phyloP scores from a whole-genome alignment of 306 rosid species.

The Carpinus viminea region DNA sequence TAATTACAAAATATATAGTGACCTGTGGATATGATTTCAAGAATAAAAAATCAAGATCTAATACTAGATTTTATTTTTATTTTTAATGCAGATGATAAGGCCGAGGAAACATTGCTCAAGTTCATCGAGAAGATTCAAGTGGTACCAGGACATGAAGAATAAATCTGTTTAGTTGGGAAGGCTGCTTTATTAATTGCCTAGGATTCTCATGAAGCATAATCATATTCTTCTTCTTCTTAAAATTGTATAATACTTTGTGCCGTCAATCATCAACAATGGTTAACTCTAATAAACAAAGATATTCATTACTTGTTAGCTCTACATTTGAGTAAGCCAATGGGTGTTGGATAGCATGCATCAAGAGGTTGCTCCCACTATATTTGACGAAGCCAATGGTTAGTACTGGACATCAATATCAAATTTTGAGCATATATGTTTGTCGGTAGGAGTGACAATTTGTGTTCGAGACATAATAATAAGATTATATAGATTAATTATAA shows the following conservation, averaged over 20 bases:
- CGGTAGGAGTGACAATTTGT: no score
- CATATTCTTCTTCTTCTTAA: not conserved
- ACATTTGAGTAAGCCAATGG: no score
- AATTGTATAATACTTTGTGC: not conserved
- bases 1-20: not conserved
- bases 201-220: not conserved
- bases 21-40: not conserved
- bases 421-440: no score
- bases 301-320: not conserved
- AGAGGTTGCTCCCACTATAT: not conserved
- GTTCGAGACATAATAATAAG: no score
- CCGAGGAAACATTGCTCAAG: conserved; percentile 29
- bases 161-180: not conserved
- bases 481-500: no score
- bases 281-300: not conserved
- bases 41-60: not conserved
- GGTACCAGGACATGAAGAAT: not conserved
- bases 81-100: conserved; percentile 33
- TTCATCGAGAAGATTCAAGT: conserved; percentile 37
- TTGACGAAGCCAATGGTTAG: not conserved
- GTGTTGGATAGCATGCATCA: not conserved
- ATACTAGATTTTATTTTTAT: not conserved
- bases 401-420: not conserved
- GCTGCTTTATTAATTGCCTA: not conserved
- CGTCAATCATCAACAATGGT: not conserved